Base-by-base conservation (phyloP, 345 rosid genomes). In the rapeseed (Brassica napus) region DNA sequence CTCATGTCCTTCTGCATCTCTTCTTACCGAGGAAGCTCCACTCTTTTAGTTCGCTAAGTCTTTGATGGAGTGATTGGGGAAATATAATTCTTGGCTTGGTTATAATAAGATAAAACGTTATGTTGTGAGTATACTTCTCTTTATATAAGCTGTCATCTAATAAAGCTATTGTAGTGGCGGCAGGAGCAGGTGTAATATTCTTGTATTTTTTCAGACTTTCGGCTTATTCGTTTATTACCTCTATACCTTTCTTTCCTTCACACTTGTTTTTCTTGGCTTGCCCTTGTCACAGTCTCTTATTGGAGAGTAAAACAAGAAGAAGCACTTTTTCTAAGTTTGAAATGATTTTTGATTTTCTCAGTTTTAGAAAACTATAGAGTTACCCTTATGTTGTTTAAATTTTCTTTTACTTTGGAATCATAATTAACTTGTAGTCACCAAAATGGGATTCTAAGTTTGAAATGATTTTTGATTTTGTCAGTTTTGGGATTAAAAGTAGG, bases 11-110 rank as follows among this genome's bases (percentile, higher is more conserved):
- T 77, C 8, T 73, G 78, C 82, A 73, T 79, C 61, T 42, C 60
- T 42, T 15, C 59, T 26, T 52, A 16, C 32, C 24, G 24, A 54
- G n/a, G 58, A 60, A 54, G 31, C 58, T 64, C 15, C 18, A 65
- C 61, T 71, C 63, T 49, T 16, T 54, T 24, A 37, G 32, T 61
- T 23, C 21, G 60, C 47, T 30, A 65, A 75, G 72, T 54, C 69
- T 62, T 42, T 62, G 71, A 63, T 49, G n/a, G 14, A 63, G 65
- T 10, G 42, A 68, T 44, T 28, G 3, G 49, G 52, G 73, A 79
- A 79, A 79, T 79, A 72, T 72, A 73, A 67, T 72, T 73, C 77
- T 72, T 79, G 44, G 69, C 34, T 79, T 44, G 6, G 23, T 67
- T 79, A 54, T 32, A 32, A 55, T 11, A 32, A 66, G 82, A 67